phyloP scores from a whole-genome alignment of 257 asterid genomes.

The Ilex aquifolium region DNA sequence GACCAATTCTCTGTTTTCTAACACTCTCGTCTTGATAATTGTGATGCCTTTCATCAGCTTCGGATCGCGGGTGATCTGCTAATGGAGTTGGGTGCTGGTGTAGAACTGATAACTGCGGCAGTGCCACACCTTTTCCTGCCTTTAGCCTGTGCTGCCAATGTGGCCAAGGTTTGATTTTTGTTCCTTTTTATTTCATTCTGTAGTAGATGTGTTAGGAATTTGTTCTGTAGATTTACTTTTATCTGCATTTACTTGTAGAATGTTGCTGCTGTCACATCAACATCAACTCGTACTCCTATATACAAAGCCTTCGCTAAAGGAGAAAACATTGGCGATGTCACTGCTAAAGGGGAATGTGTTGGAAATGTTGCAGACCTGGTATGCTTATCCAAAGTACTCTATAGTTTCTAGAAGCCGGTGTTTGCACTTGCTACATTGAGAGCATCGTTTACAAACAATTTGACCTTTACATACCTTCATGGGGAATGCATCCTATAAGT shows the following conservation, averaged over 20 bases:
- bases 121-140: conserved; percentile 93
- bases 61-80: conserved; percentile 92
- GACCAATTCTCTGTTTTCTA: not conserved
- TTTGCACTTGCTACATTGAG: not conserved
- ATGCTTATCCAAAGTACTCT: conserved; percentile 20
- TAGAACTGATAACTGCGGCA: conserved; percentile 88
- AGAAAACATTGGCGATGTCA: conserved; percentile 98
- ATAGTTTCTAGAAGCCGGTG: not conserved
- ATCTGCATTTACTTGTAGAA: conserved; percentile 50
- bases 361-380: conserved; percentile 96
- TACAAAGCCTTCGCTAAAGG: conserved; percentile 99
- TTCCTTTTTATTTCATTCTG: conserved; percentile 4
- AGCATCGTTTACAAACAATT: not conserved
- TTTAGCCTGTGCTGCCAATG: conserved; percentile 97
- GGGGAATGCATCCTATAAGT: too few species aligned
- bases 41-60: conserved; percentile 59
- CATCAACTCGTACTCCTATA: conserved; percentile 95
- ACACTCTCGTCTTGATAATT: conserved; percentile 11
- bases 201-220: conserved; percentile 4
- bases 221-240: conserved; percentile 7
- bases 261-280: conserved; percentile 93
- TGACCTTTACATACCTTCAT: not conserved
- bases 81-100: conserved; percentile 97
- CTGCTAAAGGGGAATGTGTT: conserved; percentile 98
- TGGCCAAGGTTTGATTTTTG: conserved; percentile 61